Base-by-base conservation (phyloP, 2,329 filamentous ascomycete genomes). In the Fusarium sp. region DNA sequence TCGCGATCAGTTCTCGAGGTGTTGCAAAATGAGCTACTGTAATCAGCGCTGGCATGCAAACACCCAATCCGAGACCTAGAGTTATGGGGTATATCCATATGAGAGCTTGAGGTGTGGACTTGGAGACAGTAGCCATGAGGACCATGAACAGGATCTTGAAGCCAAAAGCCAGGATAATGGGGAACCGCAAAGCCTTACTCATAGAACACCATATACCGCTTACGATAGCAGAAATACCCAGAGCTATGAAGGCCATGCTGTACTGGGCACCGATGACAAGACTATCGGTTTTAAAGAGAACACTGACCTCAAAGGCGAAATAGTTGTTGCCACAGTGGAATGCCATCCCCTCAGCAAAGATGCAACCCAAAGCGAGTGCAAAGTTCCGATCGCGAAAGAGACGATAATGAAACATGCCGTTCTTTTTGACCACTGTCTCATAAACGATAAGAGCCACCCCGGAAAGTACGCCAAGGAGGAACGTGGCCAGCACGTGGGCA, bases 1-100 rank as follows among this genome's bases (percentile, higher is more conserved):
- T 63, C 1, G 58, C 48, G 9, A 66, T 35, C 9, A 66, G 5
- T 1, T 47, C 35, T 28, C 28, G 47, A 1, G 63, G 47, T 3
- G 63, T 62, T 28, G 55, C 57, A 24, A 65, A 63, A 32, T 66
- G 58, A 13, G 58, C 63, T 22, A 44, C 47, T 38, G 62, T 65
- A 28, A 65, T 60, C 7, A 65, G 14, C 1, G 57, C 32, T 13
- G 62, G 45, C 8, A 65, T 35, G 20, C 62, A 51, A 8, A 63
- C 38, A 4, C 63, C 63, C 9, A 63, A 9, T 10, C 63, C 58
- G 9, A 47, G 17, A 12, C 57, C 63, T 1, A 63, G 8, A 17
- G 24, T 30, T 3, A 55, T 24, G 2, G 47, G 47, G 2, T 47
- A 66, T 10, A 17, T 15, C 58, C 58, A 66, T 5, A 66, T 12